Evolutionary conservation across 2,329 filamentous ascomycete species (phyloP).

Genomic region (Aspergillus caelatus): DNA sequence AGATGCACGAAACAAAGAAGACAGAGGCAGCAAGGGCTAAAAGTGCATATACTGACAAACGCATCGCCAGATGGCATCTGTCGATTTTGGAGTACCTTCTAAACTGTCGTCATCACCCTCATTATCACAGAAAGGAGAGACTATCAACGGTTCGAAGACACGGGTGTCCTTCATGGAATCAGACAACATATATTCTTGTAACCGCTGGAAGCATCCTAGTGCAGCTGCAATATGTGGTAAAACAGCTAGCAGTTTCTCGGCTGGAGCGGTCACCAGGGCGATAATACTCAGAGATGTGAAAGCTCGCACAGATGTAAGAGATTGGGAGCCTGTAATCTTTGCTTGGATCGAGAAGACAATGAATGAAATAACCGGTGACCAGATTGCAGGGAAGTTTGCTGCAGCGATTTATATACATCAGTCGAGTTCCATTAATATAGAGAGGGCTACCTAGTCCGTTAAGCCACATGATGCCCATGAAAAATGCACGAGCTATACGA

Average conservation of each 20-base stretch:
- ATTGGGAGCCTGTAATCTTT: neutral
- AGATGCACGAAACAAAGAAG: neutral
- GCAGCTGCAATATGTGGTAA: neutral
- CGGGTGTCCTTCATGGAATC: neutral
- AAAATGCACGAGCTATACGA: neutral
- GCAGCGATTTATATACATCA: neutral
- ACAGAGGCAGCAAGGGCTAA: neutral
- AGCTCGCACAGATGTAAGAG: conserved; percentile 8
- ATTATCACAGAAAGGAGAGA: neutral
- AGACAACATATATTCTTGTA: neutral
- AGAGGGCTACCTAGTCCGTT: conserved; percentile 6
- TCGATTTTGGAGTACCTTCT: neutral
- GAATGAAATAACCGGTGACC: conserved; percentile 4
- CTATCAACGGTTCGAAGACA: neutral
- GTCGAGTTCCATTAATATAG: neutral
- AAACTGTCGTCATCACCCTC: neutral
- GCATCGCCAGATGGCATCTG: neutral
- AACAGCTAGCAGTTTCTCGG: conserved; percentile 2
- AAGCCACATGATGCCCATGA: conserved; percentile 7
- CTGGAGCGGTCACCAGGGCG: conserved; percentile 1
- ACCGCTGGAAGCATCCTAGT: neutral
- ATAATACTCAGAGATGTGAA: conserved; percentile 11
- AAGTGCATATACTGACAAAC: neutral
- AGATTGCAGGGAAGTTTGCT: conserved; percentile 10
- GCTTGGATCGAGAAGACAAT: conserved; percentile 5